Conservation (phyloP, 1,284 basidiomycete species). For the Malassezia globosa region DNA sequence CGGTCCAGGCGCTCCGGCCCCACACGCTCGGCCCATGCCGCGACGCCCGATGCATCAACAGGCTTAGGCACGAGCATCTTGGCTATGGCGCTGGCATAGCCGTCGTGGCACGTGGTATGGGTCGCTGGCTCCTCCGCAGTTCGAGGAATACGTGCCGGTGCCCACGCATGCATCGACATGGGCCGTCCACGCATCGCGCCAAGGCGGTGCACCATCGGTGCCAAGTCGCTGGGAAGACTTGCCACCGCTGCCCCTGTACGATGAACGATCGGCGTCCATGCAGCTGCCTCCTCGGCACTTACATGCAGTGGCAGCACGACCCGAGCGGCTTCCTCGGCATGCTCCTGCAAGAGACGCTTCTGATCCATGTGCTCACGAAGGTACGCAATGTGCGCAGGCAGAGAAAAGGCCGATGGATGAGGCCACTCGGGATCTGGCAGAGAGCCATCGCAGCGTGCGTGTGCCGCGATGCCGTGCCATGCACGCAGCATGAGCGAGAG, state of each 20-base stretch:
- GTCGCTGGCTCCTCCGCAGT: background rate
- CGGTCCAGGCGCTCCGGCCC: slow-evolving; percentile 21
- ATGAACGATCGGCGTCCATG: slow-evolving; percentile 21
- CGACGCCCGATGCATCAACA: slow-evolving; percentile 2
- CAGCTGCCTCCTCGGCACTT: slow-evolving; percentile 16
- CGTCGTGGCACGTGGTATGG: background rate
- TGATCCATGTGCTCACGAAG: slow-evolving; percentile 71
- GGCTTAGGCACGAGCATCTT: background rate
- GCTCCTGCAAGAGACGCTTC: slow-evolving; percentile 49
- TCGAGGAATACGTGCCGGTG: slow-evolving; percentile 4
- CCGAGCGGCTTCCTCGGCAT: slow-evolving; percentile 18
- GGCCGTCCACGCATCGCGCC: slow-evolving; percentile 17
- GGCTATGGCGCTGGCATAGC: background rate
- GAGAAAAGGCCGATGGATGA: slow-evolving; percentile 63
- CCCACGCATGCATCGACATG: background rate
- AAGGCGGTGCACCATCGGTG: slow-evolving; percentile 17
- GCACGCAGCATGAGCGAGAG: slow-evolving; percentile 65
- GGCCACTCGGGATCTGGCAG: slow-evolving; percentile 63
- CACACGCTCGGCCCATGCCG: slow-evolving; percentile 18
- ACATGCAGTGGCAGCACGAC: slow-evolving; percentile 19
- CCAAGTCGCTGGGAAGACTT: slow-evolving; percentile 4
- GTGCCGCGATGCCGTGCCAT: slow-evolving; percentile 66
- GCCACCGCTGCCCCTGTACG: slow-evolving; percentile 12
- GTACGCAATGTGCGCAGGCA: slow-evolving; percentile 65
- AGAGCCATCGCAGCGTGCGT: slow-evolving; percentile 57